These are phyloP conservation scores for Beverwykella pulmonaria DNA, from an alignment of 495 filamentous ascomycete genomes.

Conservation along the genomic window DNA sequence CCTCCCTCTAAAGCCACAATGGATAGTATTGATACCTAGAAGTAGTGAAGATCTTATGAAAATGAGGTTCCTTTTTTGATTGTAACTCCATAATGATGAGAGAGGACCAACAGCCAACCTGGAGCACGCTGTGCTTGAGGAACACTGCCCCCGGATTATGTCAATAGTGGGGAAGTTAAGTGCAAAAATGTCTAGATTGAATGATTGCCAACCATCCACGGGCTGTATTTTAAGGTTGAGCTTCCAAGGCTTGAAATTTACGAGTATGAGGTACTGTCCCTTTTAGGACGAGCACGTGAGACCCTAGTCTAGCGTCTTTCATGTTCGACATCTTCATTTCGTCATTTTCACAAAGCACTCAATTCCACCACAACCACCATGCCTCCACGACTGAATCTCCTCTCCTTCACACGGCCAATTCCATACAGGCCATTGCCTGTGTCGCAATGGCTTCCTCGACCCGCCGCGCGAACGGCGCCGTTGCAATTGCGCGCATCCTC, in stretches of 20 bases:
- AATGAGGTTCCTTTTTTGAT: too few species aligned
- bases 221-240: background rate
- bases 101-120: too few species aligned
- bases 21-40: too few species aligned
- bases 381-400: constrained; percentile 35
- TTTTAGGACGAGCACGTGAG: background rate
- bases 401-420: constrained; percentile 20
- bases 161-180: too few species aligned
- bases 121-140: too few species aligned
- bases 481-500: constrained; percentile 25
- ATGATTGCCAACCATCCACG: too few species aligned
- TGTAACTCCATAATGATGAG: too few species aligned
- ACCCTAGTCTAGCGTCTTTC: background rate
- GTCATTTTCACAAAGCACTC: background rate
- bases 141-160: too few species aligned
- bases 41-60: too few species aligned
- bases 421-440: constrained; percentile 13
- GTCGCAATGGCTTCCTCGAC: constrained; percentile 15
- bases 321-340: background rate
- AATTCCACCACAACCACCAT: constrained; percentile 13
- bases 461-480: background rate
- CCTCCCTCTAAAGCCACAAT: too few species aligned
- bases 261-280: background rate
- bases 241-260: background rate
- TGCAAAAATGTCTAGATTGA: too few species aligned